Base-by-base conservation (phyloP, 2,329 filamentous ascomycete genomes). In the Venturia nashicola region DNA sequence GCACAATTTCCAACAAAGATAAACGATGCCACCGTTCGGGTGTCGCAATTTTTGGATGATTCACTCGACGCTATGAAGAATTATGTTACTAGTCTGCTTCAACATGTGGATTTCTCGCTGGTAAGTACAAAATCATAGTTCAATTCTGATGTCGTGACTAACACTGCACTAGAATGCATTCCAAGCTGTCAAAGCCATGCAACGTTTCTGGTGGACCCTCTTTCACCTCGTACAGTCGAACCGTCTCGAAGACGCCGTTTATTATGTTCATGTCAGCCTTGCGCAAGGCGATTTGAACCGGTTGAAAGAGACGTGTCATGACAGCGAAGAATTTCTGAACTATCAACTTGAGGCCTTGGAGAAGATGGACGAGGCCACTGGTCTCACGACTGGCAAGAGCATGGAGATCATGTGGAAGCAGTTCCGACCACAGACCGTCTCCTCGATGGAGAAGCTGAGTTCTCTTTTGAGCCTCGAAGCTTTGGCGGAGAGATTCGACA, bases 321-420 rank as follows among this genome's bases (percentile, higher is more conserved):
- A 64, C 2, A 44, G 68, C 2, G 36, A 48, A 0, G 63, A 63
- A 2, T 61, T 48, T 23, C 34, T 59, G 5, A n/a, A 59, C 3
- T 44, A 63, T 5, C 62, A 67, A 0, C 64, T 57, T 27, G 44
- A 51, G 66, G 7, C 70, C 72, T 48, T 76, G 67, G 57, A 68
- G 43, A 74, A 65, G 2, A 93, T 96, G 70, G 80, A 83, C 32
- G 81, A 84, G 18, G 86, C 84, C 1, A 92, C 91, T 76, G 85
- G 85, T 64, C 76, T 95, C 16, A 85, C 80, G 0, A 91, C 88
- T 2, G 91, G 91, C 0, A 77, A 91, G 14, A 87, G 85, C 68
- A 94, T 95, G 89, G 89, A 94, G 71, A 73, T 77, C 9, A 79
- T 96, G 5, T 96, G 92, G 93, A 82, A 83, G 51, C 70, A 78